Percentiles rank a stretch among this genome's conserved stretches.
phyloP scores from a whole-genome alignment of 2,329 filamentous ascomycete species.

The Epichloe bromicola region DNA sequence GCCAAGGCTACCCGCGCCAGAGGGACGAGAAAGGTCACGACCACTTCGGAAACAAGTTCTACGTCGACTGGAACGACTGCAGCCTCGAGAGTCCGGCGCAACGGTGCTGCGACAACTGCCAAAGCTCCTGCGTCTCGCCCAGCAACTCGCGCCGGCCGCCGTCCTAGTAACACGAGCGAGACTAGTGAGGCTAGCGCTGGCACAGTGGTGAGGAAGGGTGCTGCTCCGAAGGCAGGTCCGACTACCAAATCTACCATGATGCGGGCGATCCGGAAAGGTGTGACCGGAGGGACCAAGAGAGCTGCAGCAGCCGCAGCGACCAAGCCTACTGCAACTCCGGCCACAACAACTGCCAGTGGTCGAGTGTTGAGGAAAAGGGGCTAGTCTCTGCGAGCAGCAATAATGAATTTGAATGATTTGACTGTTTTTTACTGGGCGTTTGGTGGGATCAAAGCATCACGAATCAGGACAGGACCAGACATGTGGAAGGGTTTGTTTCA shows the following conservation, averaged over 20 bases:
- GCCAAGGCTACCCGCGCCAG: conserved; percentile 41
- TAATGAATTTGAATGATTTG: background rate
- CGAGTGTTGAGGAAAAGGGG: conserved; percentile 43
- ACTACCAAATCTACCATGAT: conserved; percentile 38
- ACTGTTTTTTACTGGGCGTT: background rate
- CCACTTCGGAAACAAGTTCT: conserved; percentile 30
- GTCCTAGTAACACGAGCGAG: conserved; percentile 48
- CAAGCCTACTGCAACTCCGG: conserved; percentile 25
- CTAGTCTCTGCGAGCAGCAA: conserved; percentile 13
- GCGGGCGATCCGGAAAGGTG: conserved; percentile 39
- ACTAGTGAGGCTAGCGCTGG: conserved; percentile 50
- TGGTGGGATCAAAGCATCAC: background rate
- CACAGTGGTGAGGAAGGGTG: conserved; percentile 47
- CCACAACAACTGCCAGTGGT: conserved; percentile 31
- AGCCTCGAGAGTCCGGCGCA: conserved; percentile 20
- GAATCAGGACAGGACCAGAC: background rate
- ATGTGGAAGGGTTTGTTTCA: background rate
- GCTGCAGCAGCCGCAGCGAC: conserved; percentile 17
- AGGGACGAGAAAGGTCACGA: conserved; percentile 32
- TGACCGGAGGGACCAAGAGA: conserved; percentile 37
- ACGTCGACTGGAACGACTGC: conserved; percentile 25
- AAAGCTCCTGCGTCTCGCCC: conserved; percentile 23
- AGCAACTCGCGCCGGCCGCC: conserved; percentile 35
- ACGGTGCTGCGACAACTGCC: conserved; percentile 19
- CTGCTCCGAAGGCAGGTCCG: conserved; percentile 18